Conservation (phyloP, 768 basidiomycete species). For the Lentinula raphanica region DNA sequence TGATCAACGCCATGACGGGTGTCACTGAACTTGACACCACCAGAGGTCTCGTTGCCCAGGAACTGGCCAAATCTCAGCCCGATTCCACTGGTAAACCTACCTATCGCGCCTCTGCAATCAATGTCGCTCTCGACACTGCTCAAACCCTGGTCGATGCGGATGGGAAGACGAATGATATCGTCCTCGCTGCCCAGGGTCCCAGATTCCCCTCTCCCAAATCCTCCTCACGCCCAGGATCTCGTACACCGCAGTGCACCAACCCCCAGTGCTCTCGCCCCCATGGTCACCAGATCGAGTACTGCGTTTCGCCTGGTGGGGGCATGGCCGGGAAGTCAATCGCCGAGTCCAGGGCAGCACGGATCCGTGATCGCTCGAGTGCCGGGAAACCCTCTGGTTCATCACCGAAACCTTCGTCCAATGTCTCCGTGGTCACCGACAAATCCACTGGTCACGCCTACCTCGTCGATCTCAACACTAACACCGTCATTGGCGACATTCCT, state of each 20-base stretch:
- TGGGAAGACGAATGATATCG: background rate
- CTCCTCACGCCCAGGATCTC: background rate
- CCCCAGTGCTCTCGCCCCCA: background rate
- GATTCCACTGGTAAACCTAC: constrained; percentile 21
- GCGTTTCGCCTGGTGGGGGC: constrained; percentile 3
- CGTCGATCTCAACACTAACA: background rate
- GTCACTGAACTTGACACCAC: constrained; percentile 4
- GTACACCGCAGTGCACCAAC: background rate
- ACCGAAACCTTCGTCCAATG: background rate
- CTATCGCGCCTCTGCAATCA: background rate
- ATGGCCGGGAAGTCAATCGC: constrained; percentile 5
- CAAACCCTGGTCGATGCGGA: constrained; percentile 9
- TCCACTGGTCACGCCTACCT: background rate
- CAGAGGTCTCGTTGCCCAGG: constrained; percentile 6
- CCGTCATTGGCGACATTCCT: background rate
- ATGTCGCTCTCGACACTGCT: background rate
- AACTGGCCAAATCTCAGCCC: constrained; percentile 21
- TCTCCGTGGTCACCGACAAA: background rate
- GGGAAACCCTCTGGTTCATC: background rate
- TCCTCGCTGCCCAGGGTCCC: background rate
- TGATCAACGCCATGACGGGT: constrained; percentile 11
- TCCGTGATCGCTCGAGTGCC: background rate
- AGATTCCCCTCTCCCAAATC: background rate
- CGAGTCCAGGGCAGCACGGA: background rate
- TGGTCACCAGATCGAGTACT: background rate